phyloP scores from a whole-genome alignment of 345 rosid genomes.

The Dovyalis caffra region DNA sequence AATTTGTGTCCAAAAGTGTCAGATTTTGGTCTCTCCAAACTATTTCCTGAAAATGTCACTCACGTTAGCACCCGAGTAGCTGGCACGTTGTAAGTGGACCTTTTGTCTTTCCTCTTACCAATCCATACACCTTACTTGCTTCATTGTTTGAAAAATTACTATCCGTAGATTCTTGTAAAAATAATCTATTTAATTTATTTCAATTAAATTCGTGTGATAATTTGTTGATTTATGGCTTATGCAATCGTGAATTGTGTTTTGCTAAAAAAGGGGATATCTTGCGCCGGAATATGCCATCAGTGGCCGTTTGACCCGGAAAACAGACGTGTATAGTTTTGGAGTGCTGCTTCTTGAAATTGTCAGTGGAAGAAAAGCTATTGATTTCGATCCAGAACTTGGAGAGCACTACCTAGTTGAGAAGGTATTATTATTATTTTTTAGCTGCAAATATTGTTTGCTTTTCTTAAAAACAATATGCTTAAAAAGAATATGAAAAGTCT shows the following conservation, averaged over 20 bases:
- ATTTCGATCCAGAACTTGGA: slow-evolving; percentile 34
- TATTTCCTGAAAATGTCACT: slow-evolving; percentile 26
- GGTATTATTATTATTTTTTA: slow-evolving; percentile 12
- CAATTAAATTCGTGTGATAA: too few species aligned
- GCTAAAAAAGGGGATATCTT: slow-evolving; percentile 30
- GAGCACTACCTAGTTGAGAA: slow-evolving; percentile 41
- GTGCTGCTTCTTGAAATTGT: slow-evolving; percentile 38
- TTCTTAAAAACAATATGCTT: too few species aligned
- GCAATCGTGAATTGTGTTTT: background rate
- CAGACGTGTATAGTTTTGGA: slow-evolving; percentile 45
- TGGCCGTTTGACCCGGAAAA: slow-evolving; percentile 37
- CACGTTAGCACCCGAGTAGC: slow-evolving; percentile 41
- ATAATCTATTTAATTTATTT: too few species aligned
- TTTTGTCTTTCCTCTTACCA: background rate
- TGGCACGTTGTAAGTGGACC: slow-evolving; percentile 40
- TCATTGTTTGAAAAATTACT: background rate
- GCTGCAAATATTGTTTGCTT: background rate
- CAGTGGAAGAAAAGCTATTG: slow-evolving; percentile 32
- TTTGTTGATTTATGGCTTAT: background rate
- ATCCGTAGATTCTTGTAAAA: too few species aligned
- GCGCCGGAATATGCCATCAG: slow-evolving; percentile 44
- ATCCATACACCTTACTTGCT: background rate
- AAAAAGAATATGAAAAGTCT: too few species aligned
- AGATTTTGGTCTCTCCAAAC: slow-evolving; percentile 42
- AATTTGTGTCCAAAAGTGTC: slow-evolving; percentile 40